Conservation (phyloP, 2,329 filamentous ascomycete genomes). For the Xylaria arbuscula region DNA sequence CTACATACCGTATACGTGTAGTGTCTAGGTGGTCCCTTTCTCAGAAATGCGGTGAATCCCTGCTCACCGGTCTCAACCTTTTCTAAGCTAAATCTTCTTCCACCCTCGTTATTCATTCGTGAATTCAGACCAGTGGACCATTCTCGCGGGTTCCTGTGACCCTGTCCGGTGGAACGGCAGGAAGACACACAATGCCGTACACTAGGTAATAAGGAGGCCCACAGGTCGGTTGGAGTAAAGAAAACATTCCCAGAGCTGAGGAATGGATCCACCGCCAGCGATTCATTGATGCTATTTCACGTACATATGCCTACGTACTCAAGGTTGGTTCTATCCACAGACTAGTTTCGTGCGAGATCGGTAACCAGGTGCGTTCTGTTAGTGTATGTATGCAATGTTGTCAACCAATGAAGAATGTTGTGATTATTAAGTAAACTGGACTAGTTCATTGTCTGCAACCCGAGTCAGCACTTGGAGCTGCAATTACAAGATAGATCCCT, state of each 20-base stretch:
- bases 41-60: constrained; percentile 11
- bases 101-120: not conserved
- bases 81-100: not conserved
- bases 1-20: not conserved
- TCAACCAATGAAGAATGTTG: constrained; percentile 23
- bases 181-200: not conserved
- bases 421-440: constrained; percentile 1
- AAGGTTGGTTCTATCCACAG: not conserved
- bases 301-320: not conserved
- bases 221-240: not conserved
- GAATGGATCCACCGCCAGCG: constrained; percentile 11
- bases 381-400: not conserved
- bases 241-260: constrained; percentile 19
- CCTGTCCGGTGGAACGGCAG: constrained; percentile 13
- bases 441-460: constrained; percentile 1
- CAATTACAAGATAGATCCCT: not conserved
- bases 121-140: not conserved
- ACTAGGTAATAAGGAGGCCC: not conserved
- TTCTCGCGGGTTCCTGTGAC: constrained; percentile 2
- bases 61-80: constrained; percentile 29
- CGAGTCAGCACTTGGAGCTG: constrained; percentile 3
- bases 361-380: not conserved
- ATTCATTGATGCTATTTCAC: not conserved
- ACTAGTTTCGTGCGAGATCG: constrained; percentile 7
- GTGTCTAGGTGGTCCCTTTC: constrained; percentile 15